Percentiles rank a stretch among this genome's conserved stretches.
Evolutionary conservation across 352 stramenopile genomes (phyloP).

Genomic region (Aphanomyces astaci): DNA sequence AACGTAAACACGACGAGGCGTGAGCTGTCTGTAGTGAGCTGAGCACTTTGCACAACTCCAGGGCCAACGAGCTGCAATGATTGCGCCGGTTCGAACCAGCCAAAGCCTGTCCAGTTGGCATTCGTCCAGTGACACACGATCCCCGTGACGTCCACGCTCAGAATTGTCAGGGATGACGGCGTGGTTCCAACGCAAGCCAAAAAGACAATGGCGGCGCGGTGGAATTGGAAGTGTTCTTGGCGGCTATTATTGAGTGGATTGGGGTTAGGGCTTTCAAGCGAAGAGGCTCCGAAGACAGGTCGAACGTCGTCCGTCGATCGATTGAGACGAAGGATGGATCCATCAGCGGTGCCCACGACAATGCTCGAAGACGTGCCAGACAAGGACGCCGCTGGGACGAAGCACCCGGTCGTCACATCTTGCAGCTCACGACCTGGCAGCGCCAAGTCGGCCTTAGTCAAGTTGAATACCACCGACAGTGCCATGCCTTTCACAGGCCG

Average conservation of each 20-base stretch:
- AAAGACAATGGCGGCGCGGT: background rate
- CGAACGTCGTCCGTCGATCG: background rate
- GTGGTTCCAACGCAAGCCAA: background rate
- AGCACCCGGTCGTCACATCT: background rate
- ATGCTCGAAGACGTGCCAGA: background rate
- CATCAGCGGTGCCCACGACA: background rate
- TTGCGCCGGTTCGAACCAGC: background rate
- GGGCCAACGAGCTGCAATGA: background rate
- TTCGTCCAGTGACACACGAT: background rate
- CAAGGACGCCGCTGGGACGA: background rate
- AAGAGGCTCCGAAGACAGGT: background rate
- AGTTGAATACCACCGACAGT: background rate
- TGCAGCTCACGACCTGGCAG: background rate
- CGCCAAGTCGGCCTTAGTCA: background rate
- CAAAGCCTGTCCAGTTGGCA: background rate
- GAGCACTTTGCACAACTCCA: background rate
- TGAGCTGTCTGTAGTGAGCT: too few species aligned
- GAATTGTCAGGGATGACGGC: background rate
- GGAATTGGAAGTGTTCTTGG: background rate
- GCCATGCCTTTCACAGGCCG: background rate
- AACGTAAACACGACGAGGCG: slow-evolving; percentile 2
- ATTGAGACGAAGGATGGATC: background rate
- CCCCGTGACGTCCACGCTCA: background rate
- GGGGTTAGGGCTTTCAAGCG: background rate
- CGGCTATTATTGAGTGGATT: too few species aligned